These are phyloP conservation scores for Aurantiochytrium sp. DNA, from an alignment of 108 stramenopile species.

Conservation along the genomic window DNA sequence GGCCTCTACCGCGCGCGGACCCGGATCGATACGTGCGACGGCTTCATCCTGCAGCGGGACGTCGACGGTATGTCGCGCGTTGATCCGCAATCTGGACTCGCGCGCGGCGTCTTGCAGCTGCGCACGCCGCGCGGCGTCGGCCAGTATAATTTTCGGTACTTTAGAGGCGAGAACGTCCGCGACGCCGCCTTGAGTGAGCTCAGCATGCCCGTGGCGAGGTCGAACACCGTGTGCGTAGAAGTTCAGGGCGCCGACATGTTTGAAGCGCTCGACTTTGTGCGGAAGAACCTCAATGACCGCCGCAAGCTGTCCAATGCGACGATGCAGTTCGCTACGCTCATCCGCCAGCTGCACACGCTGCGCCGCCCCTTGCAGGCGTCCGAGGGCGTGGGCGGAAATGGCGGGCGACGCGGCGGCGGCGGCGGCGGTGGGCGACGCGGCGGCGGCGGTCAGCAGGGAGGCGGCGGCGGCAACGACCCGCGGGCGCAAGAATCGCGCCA, in stretches of 20 bases:
- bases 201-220: neutral
- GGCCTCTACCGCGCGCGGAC: constrained; percentile 1
- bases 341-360: neutral
- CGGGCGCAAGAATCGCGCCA: neutral
- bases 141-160: neutral
- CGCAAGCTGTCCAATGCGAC: constrained; percentile 24
- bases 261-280: constrained; percentile 29
- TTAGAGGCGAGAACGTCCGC: neutral
- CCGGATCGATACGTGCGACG: constrained; percentile 9
- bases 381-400: neutral
- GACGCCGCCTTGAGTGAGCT: neutral
- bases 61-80: neutral
- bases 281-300: neutral
- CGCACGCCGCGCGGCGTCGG: constrained; percentile 17
- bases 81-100: neutral
- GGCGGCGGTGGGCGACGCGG: neutral
- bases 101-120: neutral
- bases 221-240: constrained; percentile 7
- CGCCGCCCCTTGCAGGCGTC: neutral
- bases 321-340: neutral
- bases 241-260: constrained; percentile 30
- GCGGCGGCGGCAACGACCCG: neutral
- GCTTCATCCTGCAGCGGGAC: neutral
- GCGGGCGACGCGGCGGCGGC: neutral
- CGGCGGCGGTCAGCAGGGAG: neutral